A percentile compares a stretch with the other conserved stretches of the same genome.
phyloP scores from a whole-genome alignment of 371 early-diverging fungal genomes.

The Coemansia sp. region DNA sequence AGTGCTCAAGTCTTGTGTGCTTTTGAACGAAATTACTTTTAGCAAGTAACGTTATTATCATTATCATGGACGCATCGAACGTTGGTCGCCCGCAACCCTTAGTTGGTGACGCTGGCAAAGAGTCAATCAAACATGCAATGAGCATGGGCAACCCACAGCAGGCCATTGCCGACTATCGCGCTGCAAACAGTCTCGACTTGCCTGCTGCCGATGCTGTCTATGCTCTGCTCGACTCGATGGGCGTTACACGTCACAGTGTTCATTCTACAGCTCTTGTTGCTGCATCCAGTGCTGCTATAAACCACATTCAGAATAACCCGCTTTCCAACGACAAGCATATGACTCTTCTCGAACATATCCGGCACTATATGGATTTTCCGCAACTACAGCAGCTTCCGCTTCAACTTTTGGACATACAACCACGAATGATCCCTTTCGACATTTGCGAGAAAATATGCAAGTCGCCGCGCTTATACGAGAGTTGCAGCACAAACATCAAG shows the following conservation, averaged over 20 bases:
- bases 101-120: constrained; percentile 27
- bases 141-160: constrained; percentile 37
- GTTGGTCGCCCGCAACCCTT: constrained; percentile 5
- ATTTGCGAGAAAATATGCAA: too few relatives aligned
- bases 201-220: constrained; percentile 61
- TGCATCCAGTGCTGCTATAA: constrained; percentile 52
- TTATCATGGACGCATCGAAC: not conserved
- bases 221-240: constrained; percentile 62
- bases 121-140: constrained; percentile 38
- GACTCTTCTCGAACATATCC: constrained; percentile 55
- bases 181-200: constrained; percentile 46
- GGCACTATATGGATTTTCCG: constrained; percentile 60
- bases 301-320: constrained; percentile 20
- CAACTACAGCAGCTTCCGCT: constrained; percentile 66
- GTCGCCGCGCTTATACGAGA: constrained; percentile 15
- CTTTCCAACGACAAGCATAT: constrained; percentile 27
- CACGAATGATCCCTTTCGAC: too few relatives aligned
- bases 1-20: too few relatives aligned
- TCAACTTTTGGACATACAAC: constrained; percentile 44
- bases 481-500: constrained; percentile 46
- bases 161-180: constrained; percentile 32
- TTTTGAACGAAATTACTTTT: too few relatives aligned
- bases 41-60: not conserved
- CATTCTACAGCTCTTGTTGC: constrained; percentile 62
- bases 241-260: constrained; percentile 57